Base-by-base conservation (phyloP, 2,329 filamentous ascomycete genomes). In the Plenodomus tracheiphilus region DNA sequence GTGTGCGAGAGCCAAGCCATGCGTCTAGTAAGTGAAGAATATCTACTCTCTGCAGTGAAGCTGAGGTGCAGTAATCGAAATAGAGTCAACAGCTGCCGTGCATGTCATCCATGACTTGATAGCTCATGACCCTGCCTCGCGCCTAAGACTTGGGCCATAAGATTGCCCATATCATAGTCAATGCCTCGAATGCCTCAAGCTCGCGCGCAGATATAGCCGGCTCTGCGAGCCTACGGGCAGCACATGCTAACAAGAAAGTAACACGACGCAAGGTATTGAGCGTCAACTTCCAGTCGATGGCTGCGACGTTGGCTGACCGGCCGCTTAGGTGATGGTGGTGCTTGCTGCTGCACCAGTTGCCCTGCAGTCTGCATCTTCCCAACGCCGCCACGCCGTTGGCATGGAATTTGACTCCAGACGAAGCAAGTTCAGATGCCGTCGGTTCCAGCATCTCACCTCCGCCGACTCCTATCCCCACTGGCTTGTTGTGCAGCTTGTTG, bases 401-500 rank as follows among this genome's bases (percentile, higher is more conserved):
- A 32, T 32, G 9, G 28, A 32, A 15, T 8, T n/a, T 32, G 28
- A 32, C 28, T 8, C 6, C 4, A 15, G 28, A 10, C 7, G 28
- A 32, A 15, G 9, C 9, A 11, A 4, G 28, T 4, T 4, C 4
- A 15, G 28, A 32, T 32, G 28, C 28, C 15, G 28, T 15, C 8
- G 13, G 15, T 15, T 32, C 13, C 28, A 32, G 38, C 35, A 35
- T 49, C 56, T 66, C 61, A 72, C 43, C 69, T 61, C 48, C 69
- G 60, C 39, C 69, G 60, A 51, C 66, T 71, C 41, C 69, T 49
- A 40, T 72, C 69, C 8, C 69, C 69, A 43, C 67, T 70, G 6
- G 69, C 69, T 46, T 72, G 67, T 39, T 72, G 68, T n/a, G 67
- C 64, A 13, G 69, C 69, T 51, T 70, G 66, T 51, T 69, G 66